A percentile compares a stretch with the other conserved stretches of the same genome.
These are phyloP conservation scores for Kuraishia capsulata DNA, from an alignment of 805 yeast species.

Conservation along the genomic window DNA sequence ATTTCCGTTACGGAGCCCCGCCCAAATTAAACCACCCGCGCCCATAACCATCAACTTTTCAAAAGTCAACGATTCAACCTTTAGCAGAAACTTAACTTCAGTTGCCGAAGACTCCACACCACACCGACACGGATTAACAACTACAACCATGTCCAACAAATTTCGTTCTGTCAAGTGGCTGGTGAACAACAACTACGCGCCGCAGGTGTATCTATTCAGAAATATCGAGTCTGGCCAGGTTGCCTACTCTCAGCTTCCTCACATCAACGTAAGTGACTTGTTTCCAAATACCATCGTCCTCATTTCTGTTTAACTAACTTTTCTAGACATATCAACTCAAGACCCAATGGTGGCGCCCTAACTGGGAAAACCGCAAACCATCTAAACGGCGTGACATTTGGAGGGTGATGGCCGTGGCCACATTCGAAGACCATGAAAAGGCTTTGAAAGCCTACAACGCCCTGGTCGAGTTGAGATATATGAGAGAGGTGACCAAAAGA, in stretches of 20 bases:
- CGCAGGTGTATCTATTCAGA: slow-evolving; percentile 76
- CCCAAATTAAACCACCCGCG: no score
- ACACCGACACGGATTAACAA: no score
- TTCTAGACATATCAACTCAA: slow-evolving; percentile 40
- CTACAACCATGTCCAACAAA: slow-evolving; percentile 26
- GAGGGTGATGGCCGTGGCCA: slow-evolving; percentile 84
- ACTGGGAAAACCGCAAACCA: slow-evolving; percentile 85
- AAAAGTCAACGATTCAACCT: no score
- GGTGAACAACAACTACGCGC: slow-evolving; percentile 55
- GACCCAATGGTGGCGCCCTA: slow-evolving; percentile 68
- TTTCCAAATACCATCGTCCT: no score
- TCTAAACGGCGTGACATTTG: slow-evolving; percentile 76
- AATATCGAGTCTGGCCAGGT: slow-evolving; percentile 88
- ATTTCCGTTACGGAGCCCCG: no score
- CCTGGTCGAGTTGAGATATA: slow-evolving; percentile 61
- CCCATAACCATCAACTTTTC: no score
- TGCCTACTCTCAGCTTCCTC: slow-evolving; percentile 77
- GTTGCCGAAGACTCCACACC: no score
- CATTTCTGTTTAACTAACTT: neutral
- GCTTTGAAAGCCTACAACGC: slow-evolving; percentile 71
- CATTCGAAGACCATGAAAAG: slow-evolving; percentile 46
- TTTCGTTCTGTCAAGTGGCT: slow-evolving; percentile 56
- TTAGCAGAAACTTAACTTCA: no score
- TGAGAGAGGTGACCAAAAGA: slow-evolving; percentile 55
- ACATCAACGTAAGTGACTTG: slow-evolving; percentile 26